phyloP scores from a whole-genome alignment of 805 yeast genomes.

The Ascoidea asiatica region DNA sequence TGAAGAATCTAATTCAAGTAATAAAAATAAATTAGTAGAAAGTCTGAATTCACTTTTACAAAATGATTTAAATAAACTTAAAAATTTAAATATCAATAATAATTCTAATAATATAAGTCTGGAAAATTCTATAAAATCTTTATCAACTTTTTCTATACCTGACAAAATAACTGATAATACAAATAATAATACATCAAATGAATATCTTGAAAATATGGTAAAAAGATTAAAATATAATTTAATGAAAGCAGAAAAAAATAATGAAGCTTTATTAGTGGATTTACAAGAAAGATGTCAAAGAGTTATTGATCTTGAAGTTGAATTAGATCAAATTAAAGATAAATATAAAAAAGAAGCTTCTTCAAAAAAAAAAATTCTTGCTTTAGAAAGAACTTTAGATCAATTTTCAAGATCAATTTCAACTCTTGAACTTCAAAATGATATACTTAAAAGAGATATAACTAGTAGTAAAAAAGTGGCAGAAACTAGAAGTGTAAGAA shows the following conservation, averaged over 20 bases:
- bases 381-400: slow-evolving; percentile 43
- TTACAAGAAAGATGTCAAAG: slow-evolving; percentile 15
- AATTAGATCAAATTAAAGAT: slow-evolving; percentile 25
- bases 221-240: background rate
- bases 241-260: slow-evolving; percentile 1
- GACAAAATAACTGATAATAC: slow-evolving; percentile 9
- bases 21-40: slow-evolving; percentile 14
- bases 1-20: background rate
- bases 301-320: slow-evolving; percentile 26
- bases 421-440: slow-evolving; percentile 52
- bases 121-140: too few species aligned
- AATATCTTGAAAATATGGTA: slow-evolving; percentile 1
- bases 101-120: too few species aligned
- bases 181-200: slow-evolving; percentile 12
- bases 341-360: slow-evolving; percentile 14
- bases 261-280: slow-evolving; percentile 12
- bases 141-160: slow-evolving; percentile 7
- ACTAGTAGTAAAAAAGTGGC: slow-evolving; percentile 40
- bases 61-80: slow-evolving; percentile 5
- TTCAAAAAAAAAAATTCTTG: slow-evolving; percentile 30
- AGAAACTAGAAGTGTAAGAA: slow-evolving; percentile 42
- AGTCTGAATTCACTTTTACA: slow-evolving; percentile 8
- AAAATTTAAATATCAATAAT: background rate
- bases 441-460: slow-evolving; percentile 40
- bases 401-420: slow-evolving; percentile 44